These are phyloP conservation scores for Rhodofomes roseus DNA, from an alignment of 1,284 basidiomycete species.

Conservation along the genomic window DNA sequence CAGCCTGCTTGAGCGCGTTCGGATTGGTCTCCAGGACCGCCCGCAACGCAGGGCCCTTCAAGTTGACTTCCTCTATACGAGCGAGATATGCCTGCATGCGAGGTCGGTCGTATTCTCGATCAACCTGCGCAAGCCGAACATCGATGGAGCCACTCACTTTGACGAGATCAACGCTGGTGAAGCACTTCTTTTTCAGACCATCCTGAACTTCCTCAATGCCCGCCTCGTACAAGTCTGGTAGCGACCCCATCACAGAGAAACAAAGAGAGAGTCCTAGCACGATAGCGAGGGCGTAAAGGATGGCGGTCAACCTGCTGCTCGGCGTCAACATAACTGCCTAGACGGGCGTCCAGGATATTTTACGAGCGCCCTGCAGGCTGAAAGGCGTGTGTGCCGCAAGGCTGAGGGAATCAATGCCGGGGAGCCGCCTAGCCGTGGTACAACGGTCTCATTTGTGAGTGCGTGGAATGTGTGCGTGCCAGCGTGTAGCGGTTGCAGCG, in stretches of 20 bases:
- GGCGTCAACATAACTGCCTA: background rate
- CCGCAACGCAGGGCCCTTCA: conserved; percentile 52
- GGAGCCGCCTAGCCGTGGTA: background rate
- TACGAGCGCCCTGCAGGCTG: too few relatives aligned
- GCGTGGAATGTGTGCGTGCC: too few relatives aligned
- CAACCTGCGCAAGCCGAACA: background rate
- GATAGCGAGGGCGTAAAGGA: background rate
- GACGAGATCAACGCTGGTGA: conserved; percentile 41
- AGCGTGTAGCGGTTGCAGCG: too few relatives aligned
- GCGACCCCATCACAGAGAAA: background rate
- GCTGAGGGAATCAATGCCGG: background rate
- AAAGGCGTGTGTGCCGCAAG: background rate
- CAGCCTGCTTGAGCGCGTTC: conserved; percentile 49
- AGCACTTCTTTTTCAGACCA: conserved; percentile 31
- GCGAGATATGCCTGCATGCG: conserved; percentile 57
- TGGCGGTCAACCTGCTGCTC: background rate
- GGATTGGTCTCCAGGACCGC: conserved; percentile 67
- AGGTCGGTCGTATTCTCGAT: too few relatives aligned
- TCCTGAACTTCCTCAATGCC: conserved; percentile 37
- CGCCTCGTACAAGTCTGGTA: conserved; percentile 42
- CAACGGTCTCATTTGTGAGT: too few relatives aligned
- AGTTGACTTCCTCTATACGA: conserved; percentile 69
- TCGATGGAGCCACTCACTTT: conserved; percentile 24
- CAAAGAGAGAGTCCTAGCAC: background rate
- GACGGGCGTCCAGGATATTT: background rate